phyloP scores from a whole-genome alignment of 73 alveolate species.

The Uronychia setigera region DNA sequence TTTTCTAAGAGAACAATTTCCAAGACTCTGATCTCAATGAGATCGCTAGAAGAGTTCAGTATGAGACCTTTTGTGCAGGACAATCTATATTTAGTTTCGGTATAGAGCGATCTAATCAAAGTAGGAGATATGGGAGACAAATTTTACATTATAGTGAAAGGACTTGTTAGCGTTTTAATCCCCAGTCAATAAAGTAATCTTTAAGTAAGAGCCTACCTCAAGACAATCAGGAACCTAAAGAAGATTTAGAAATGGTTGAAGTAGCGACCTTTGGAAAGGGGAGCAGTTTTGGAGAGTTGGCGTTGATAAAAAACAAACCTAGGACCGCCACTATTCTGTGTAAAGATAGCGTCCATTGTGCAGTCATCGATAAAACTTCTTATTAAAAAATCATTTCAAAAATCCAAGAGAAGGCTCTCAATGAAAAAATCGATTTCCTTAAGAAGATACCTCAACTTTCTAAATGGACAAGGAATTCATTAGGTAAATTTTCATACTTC shows the following conservation, averaged over 20 bases:
- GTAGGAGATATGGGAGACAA: conserved; percentile 87
- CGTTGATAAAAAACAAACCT: conserved; percentile 52
- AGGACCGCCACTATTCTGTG: conserved; percentile 57
- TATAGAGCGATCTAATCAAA: too few relatives aligned
- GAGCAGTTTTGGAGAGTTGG: conserved; percentile 68
- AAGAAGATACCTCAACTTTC: conserved; percentile 51
- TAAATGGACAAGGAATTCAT: conserved; percentile 45
- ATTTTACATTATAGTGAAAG: conserved; percentile 74
- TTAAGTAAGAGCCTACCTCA: too few relatives aligned
- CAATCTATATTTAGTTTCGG: too few relatives aligned
- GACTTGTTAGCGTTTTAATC: conserved; percentile 73
- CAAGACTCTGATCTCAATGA: too few relatives aligned
- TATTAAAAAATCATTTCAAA: conserved; percentile 39
- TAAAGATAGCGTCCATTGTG: conserved; percentile 39
- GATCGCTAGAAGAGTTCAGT: too few relatives aligned
- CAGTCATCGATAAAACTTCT: conserved; percentile 43
- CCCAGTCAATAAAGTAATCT: too few relatives aligned
- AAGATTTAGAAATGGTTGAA: conserved; percentile 1
- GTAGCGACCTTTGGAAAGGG: conserved; percentile 27
- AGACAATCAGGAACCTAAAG: too few relatives aligned
- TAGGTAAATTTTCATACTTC: conserved; percentile 40
- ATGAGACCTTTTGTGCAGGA: too few relatives aligned
- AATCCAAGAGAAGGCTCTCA: conserved; percentile 43
- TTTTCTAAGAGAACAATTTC: too few relatives aligned
- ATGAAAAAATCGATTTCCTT: conserved; percentile 57